Percentiles rank a stretch among this genome's conserved stretches.
phyloP scores from a whole-genome alignment of 208 protist species.

The Leishmania lainsoni region DNA sequence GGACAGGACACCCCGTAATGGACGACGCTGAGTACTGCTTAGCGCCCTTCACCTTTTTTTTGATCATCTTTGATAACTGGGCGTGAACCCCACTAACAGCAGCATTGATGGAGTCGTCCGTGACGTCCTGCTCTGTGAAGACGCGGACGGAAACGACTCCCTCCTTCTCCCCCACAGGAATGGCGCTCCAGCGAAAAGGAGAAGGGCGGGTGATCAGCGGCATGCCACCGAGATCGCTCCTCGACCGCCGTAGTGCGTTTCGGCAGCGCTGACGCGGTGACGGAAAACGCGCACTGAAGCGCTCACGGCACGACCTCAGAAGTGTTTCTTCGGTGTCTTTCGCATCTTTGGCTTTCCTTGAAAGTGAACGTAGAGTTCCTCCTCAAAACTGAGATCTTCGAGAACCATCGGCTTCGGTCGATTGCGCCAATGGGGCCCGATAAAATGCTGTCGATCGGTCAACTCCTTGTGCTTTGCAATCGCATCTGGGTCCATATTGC shows the following conservation, averaged over 20 bases:
- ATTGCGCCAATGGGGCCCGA: constrained; percentile 87
- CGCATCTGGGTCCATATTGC: constrained; percentile 90
- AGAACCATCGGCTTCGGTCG: constrained; percentile 80
- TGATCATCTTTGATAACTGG: not conserved
- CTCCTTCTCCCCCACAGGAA: too few relatives aligned
- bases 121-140: not conserved
- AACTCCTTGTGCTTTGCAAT: constrained; percentile 88
- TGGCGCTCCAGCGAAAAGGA: not conserved
- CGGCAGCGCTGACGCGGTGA: not conserved
- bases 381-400: constrained; percentile 90
- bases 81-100: not conserved
- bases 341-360: constrained; percentile 88
- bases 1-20: not conserved
- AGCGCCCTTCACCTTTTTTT: not conserved
- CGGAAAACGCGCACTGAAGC: too few relatives aligned
- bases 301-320: constrained; percentile 29
- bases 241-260: not conserved
- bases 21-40: too few relatives aligned
- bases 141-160: not conserved
- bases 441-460: constrained; percentile 85
- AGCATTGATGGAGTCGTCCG: not conserved
- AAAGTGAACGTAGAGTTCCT: constrained; percentile 89
- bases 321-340: constrained; percentile 90
- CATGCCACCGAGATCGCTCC: not conserved
- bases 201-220: too few relatives aligned